These are phyloP conservation scores for Aspergillus sp. DNA, from an alignment of 2,329 filamentous ascomycete genomes.

Conservation along the genomic window DNA sequence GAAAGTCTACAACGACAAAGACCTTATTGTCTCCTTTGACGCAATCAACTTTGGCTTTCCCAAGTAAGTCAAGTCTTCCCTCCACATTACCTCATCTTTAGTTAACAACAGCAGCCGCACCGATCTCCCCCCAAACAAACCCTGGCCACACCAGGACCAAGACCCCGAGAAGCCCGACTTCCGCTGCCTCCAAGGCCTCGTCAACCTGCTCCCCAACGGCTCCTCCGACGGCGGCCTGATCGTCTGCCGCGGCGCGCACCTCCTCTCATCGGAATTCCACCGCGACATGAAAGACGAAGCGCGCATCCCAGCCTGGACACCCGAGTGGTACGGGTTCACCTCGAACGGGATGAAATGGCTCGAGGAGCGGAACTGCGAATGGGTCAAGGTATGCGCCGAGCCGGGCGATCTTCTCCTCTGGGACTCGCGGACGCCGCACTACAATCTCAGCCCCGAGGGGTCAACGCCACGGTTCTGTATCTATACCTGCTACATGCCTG, in stretches of 20 bases:
- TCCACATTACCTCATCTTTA: background rate
- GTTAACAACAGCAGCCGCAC: background rate
- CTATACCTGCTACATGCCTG: constrained; percentile 46
- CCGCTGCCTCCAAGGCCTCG: constrained; percentile 51
- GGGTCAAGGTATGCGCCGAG: constrained; percentile 41
- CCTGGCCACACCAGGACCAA: constrained; percentile 51
- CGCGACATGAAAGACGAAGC: constrained; percentile 28
- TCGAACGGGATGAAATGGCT: constrained; percentile 35
- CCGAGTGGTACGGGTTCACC: constrained; percentile 33
- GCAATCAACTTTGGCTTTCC: constrained; percentile 48
- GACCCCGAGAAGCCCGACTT: constrained; percentile 48
- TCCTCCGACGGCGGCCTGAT: constrained; percentile 41
- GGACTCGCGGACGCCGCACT: constrained; percentile 42
- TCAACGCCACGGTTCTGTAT: constrained; percentile 32
- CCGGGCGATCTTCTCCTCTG: constrained; percentile 48
- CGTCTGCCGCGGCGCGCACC: constrained; percentile 33
- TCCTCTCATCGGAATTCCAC: constrained; percentile 33
- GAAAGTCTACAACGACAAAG: constrained; percentile 47
- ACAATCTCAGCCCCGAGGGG: constrained; percentile 38
- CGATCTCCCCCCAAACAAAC: constrained; percentile 30
- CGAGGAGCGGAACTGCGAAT: constrained; percentile 26
- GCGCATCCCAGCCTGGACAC: constrained; percentile 25
- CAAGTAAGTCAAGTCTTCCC: constrained; percentile 22
- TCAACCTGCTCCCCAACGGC: constrained; percentile 43
- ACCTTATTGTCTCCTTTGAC: constrained; percentile 53